Conservation (phyloP, 306 rosid genomes). For the Psophocarpus tetragonolobus region DNA sequence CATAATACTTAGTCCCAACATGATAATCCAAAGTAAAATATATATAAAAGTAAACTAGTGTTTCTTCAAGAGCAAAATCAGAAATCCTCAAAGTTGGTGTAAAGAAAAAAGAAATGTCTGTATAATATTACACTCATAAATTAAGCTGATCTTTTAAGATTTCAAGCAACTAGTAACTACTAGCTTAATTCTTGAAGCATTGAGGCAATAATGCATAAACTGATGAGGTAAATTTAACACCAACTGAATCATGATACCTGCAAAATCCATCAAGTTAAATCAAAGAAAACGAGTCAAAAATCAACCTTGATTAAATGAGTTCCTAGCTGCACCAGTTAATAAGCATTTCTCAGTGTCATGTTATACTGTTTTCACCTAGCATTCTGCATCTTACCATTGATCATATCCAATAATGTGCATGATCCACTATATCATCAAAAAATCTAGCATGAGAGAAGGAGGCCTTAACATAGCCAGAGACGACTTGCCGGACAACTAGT, state of each 20-base stretch:
- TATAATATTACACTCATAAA: neutral
- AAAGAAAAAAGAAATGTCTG: neutral
- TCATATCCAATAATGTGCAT: slow-evolving; percentile 11
- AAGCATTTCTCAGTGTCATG: neutral
- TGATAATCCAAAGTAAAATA: neutral
- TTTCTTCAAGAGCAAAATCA: slow-evolving; percentile 9
- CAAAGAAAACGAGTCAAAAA: neutral
- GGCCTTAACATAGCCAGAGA: slow-evolving; percentile 74
- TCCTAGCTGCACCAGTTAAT: neutral
- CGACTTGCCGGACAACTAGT: slow-evolving; percentile 65
- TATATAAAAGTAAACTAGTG: neutral
- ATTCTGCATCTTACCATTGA: slow-evolving; percentile 18
- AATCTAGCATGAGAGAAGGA: slow-evolving; percentile 76
- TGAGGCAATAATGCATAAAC: neutral
- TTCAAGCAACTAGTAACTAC: neutral
- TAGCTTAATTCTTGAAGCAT: slow-evolving; percentile 5
- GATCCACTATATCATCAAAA: slow-evolving; percentile 49
- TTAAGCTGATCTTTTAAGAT: neutral
- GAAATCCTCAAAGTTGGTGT: neutral
- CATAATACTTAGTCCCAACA: neutral
- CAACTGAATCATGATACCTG: slow-evolving; percentile 20
- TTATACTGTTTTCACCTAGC: neutral
- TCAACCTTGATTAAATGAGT: neutral
- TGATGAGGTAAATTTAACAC: neutral
- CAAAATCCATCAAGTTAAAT: slow-evolving; percentile 27